Percentiles rank a stretch among this genome's conserved stretches.
These are phyloP conservation scores for Aspergillus brunneoviolaceus DNA, from an alignment of 2,329 filamentous ascomycete genomes.

Conservation along the genomic window DNA sequence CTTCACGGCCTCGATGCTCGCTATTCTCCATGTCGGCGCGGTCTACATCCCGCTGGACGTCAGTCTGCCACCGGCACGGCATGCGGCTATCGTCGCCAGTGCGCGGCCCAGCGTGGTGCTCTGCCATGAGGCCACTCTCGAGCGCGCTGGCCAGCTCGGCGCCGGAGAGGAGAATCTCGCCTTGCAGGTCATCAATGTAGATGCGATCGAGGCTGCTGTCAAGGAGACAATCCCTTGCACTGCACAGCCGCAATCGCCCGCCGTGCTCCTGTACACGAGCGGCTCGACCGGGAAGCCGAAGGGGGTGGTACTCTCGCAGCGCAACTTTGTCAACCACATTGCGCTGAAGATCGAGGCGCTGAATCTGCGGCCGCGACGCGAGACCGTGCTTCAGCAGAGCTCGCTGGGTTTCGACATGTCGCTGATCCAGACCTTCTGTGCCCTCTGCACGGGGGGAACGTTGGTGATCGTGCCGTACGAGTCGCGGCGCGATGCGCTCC, in stretches of 20 bases:
- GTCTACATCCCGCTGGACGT: constrained; percentile 42
- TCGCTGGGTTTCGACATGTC: constrained; percentile 26
- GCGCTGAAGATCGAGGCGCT: too few species aligned
- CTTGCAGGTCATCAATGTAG: background rate
- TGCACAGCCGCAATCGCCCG: too few species aligned
- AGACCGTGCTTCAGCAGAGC: constrained; percentile 23
- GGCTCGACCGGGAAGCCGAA: constrained; percentile 6
- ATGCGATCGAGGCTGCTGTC: background rate
- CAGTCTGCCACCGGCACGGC: background rate
- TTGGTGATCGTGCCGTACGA: constrained; percentile 16
- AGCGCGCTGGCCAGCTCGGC: background rate
- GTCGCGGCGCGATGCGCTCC: constrained; percentile 19
- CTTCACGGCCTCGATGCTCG: constrained; percentile 4
- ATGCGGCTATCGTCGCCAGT: too few species aligned
- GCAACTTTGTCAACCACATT: background rate
- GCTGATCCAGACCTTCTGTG: constrained; percentile 21
- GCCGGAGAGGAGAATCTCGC: background rate
- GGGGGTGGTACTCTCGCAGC: background rate
- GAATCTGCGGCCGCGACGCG: too few species aligned
- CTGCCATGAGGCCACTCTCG: background rate
- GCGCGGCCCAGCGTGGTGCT: background rate
- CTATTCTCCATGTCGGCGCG: constrained; percentile 28
- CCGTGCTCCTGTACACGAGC: constrained; percentile 7
- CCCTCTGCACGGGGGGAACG: constrained; percentile 19
- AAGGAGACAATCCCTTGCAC: too few species aligned